phyloP scores from a whole-genome alignment of 352 stramenopile genomes.

The Pythium brachiatum region DNA sequence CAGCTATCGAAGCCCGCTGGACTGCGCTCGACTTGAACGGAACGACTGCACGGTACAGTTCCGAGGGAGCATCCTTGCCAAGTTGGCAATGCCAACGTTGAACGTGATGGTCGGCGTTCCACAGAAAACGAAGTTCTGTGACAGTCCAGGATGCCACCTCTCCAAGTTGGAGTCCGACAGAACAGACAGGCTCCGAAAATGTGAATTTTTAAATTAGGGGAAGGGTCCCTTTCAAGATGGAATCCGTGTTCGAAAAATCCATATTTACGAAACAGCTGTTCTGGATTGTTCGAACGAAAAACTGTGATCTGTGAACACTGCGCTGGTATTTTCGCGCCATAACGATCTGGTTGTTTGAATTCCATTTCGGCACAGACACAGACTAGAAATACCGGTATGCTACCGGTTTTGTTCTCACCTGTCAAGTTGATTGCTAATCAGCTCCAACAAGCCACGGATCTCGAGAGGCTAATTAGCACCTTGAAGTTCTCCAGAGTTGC shows the following conservation, averaged over 20 bases:
- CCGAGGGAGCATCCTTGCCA: too few species aligned
- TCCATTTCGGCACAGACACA: neutral
- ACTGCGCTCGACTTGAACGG: too few species aligned
- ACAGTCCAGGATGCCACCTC: neutral
- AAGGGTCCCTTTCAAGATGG: neutral
- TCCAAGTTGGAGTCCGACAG: neutral
- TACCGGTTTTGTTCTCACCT: neutral
- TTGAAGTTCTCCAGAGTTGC: neutral
- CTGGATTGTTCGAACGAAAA: constrained; percentile 3
- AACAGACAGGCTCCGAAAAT: too few species aligned
- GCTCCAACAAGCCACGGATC: neutral
- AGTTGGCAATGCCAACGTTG: too few species aligned
- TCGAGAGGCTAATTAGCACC: neutral
- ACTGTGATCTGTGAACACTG: constrained; percentile 3
- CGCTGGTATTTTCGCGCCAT: neutral
- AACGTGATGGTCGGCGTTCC: too few species aligned
- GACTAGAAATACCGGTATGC: neutral
- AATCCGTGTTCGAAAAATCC: neutral
- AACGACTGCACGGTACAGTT: too few species aligned
- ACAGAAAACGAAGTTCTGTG: neutral
- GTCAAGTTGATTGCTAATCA: neutral
- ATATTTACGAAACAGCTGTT: neutral
- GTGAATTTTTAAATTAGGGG: neutral
- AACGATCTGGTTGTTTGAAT: neutral
- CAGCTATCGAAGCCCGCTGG: too few species aligned